These are phyloP conservation scores for Mycogone perniciosa DNA, from an alignment of 2,329 filamentous ascomycete genomes.

Conservation along the genomic window DNA sequence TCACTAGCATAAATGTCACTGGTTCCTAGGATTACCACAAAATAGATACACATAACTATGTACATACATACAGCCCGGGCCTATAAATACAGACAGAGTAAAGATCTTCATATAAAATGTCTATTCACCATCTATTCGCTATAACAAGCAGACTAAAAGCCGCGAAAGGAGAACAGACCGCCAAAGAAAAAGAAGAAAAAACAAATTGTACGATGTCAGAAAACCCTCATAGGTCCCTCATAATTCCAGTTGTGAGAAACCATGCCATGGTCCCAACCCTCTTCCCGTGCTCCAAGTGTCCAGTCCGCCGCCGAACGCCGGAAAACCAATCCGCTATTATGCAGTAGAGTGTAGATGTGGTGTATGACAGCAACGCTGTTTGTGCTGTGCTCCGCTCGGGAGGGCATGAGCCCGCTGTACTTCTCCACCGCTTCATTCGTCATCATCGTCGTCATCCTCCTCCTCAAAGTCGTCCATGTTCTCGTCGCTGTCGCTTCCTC, in stretches of 20 bases:
- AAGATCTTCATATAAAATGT: too few species aligned
- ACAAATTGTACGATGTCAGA: neutral
- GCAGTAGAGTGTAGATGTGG: neutral
- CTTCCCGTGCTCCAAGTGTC: constrained; percentile 4
- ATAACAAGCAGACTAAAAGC: neutral
- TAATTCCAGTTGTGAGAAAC: constrained; percentile 9
- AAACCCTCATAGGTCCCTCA: constrained; percentile 1
- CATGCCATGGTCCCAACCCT: constrained; percentile 7
- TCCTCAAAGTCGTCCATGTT: constrained; percentile 56
- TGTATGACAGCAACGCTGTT: neutral
- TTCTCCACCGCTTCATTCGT: constrained; percentile 20
- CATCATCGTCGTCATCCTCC: constrained; percentile 51
- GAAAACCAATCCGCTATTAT: constrained; percentile 9
- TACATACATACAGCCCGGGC: too few species aligned
- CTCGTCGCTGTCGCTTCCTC: constrained; percentile 63
- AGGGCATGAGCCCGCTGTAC: neutral
- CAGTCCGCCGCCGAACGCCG: constrained; percentile 10
- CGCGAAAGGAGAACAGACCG: neutral
- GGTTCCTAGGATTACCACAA: too few species aligned
- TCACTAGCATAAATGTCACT: too few species aligned
- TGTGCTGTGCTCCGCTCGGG: neutral
- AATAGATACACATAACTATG: too few species aligned
- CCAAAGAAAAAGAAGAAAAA: neutral
- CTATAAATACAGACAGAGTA: too few species aligned
- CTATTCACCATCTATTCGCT: neutral